These are phyloP conservation scores for Erysimum cheiri DNA, from an alignment of 441 rosid genomes.

Conservation along the genomic window DNA sequence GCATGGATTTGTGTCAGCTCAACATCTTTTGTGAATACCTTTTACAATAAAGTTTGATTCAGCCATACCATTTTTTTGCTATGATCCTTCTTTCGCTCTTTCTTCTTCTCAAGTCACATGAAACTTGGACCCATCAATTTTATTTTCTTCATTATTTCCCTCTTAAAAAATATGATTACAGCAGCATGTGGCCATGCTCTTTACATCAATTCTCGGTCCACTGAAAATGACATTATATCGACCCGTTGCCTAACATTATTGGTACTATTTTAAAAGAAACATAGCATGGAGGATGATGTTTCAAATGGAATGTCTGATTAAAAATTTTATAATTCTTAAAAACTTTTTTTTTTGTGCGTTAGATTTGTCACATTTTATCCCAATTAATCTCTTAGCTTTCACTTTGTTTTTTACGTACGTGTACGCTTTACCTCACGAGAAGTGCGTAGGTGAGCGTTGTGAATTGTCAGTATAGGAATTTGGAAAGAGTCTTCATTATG, in stretches of 20 bases:
- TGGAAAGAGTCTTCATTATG: neutral
- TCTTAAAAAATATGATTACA: constrained; percentile 36
- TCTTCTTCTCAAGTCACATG: constrained; percentile 37
- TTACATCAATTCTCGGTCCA: constrained; percentile 33
- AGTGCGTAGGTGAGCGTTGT: neutral
- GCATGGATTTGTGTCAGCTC: constrained; percentile 48
- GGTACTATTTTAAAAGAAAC: constrained; percentile 27
- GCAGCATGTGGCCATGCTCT: constrained; percentile 43
- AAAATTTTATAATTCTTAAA: neutral
- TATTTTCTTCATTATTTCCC: constrained; percentile 29
- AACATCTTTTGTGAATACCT: constrained; percentile 28
- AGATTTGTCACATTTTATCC: constrained; percentile 2
- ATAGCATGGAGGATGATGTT: constrained; percentile 4
- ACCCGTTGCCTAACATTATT: constrained; percentile 39
- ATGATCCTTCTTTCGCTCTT: neutral
- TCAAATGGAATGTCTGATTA: neutral
- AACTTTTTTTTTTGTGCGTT: neutral
- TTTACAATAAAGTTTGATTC: constrained; percentile 39
- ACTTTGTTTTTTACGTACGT: neutral
- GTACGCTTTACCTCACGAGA: constrained; percentile 13
- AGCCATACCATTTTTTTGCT: constrained; percentile 34
- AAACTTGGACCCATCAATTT: constrained; percentile 42
- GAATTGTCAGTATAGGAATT: neutral
- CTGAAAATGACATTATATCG: constrained; percentile 44
- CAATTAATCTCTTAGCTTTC: neutral